phyloP scores from a whole-genome alignment of 768 basidiomycete genomes.

The Thelephora ganbajun region DNA sequence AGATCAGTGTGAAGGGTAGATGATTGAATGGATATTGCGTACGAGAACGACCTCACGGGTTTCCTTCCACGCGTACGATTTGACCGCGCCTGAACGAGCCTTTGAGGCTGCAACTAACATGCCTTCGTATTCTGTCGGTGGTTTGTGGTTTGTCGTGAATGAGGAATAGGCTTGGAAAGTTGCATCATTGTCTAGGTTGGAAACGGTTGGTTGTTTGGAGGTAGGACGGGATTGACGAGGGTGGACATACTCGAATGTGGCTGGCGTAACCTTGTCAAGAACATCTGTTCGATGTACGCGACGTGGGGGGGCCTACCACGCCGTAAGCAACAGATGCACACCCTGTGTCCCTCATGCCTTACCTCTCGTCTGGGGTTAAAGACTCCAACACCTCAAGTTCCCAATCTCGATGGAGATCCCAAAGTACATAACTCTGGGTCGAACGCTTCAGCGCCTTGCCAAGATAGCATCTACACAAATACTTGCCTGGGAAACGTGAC shows the following conservation, averaged over 20 bases:
- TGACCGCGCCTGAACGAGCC: slow-evolving; percentile 42
- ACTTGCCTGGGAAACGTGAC: slow-evolving; percentile 51
- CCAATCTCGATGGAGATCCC: slow-evolving; percentile 66
- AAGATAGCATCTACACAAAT: background rate
- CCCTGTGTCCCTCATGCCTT: slow-evolving; percentile 1
- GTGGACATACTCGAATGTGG: slow-evolving; percentile 54
- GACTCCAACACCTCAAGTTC: slow-evolving; percentile 49
- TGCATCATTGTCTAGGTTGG: slow-evolving; percentile 51
- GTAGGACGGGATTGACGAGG: background rate
- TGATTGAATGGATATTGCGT: slow-evolving; percentile 8
- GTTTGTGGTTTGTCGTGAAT: slow-evolving; percentile 71
- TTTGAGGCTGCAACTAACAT: slow-evolving; percentile 70
- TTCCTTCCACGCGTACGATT: slow-evolving; percentile 52
- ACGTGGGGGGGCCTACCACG: slow-evolving; percentile 27
- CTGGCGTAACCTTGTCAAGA: slow-evolving; percentile 55
- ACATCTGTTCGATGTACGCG: slow-evolving; percentile 38
- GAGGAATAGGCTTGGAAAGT: slow-evolving; percentile 80
- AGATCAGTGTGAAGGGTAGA: background rate
- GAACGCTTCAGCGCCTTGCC: background rate
- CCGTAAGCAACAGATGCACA: too few relatives aligned
- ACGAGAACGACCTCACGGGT: slow-evolving; percentile 47
- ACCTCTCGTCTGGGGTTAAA: slow-evolving; percentile 34
- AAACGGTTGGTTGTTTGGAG: background rate
- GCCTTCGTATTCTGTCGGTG: slow-evolving; percentile 63
- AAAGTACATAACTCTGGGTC: slow-evolving; percentile 52